Evolutionary conservation across 371 early-diverging fungal genomes (phyloP).

Genomic region (Mortierella sp.): DNA sequence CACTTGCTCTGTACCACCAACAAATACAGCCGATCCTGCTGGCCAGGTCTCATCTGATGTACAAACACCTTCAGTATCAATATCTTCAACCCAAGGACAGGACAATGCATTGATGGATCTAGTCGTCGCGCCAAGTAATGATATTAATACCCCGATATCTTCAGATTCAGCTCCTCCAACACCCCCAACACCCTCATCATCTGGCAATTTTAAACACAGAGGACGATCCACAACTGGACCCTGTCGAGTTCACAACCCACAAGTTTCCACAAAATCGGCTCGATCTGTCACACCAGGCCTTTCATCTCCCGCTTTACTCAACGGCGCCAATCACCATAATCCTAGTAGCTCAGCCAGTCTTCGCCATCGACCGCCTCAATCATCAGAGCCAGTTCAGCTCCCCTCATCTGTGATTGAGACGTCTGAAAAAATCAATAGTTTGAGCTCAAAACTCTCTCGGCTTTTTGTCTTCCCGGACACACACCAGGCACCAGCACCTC

Average conservation of each 20-base stretch:
- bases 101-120: neutral
- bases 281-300: slow-evolving; percentile 34
- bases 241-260: slow-evolving; percentile 44
- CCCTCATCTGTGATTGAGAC: slow-evolving; percentile 57
- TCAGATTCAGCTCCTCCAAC: slow-evolving; percentile 5
- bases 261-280: slow-evolving; percentile 15
- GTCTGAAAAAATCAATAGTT: slow-evolving; percentile 54
- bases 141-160: neutral
- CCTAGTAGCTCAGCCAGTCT: slow-evolving; percentile 25
- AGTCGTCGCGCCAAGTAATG: neutral
- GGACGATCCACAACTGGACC: slow-evolving; percentile 48
- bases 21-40: slow-evolving; percentile 36
- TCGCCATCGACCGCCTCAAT: slow-evolving; percentile 43
- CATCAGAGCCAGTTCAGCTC: slow-evolving; percentile 36
- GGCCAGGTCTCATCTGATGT: slow-evolving; percentile 43
- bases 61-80: neutral
- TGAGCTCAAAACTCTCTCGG: slow-evolving; percentile 57
- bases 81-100: slow-evolving; percentile 4
- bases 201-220: slow-evolving; percentile 16
- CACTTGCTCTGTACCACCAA: slow-evolving; percentile 33
- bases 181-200: slow-evolving; percentile 1
- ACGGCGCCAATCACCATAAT: slow-evolving; percentile 3
- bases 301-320: slow-evolving; percentile 12
- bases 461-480: slow-evolving; percentile 52
- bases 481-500: slow-evolving; percentile 22